These are phyloP conservation scores for Plenodomus biglobosus DNA, from an alignment of 2,329 filamentous ascomycete genomes.

Conservation along the genomic window DNA sequence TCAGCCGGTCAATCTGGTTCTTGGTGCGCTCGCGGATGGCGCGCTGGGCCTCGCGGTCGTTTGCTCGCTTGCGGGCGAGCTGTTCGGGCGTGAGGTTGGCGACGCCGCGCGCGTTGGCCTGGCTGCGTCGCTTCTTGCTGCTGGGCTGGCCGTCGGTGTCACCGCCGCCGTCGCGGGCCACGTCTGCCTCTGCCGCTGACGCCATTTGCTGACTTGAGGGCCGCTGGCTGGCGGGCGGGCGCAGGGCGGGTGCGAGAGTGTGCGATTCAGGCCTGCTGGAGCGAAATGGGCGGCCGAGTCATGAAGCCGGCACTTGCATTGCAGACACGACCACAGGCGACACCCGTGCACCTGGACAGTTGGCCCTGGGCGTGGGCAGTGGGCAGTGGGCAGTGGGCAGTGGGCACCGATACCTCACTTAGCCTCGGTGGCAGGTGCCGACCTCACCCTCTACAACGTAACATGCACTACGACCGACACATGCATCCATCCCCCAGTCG, in stretches of 20 bases:
- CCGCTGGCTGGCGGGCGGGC: slow-evolving; percentile 6
- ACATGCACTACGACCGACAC: too few species aligned
- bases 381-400: too few species aligned
- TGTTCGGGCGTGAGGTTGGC: slow-evolving; percentile 86
- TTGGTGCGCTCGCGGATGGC: slow-evolving; percentile 82
- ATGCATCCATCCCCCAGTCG: too few species aligned
- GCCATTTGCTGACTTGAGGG: slow-evolving; percentile 21
- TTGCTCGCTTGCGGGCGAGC: slow-evolving; percentile 84
- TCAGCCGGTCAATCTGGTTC: slow-evolving; percentile 73
- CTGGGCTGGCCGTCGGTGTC: slow-evolving; percentile 6
- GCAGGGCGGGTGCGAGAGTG: background rate
- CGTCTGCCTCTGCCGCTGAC: slow-evolving; percentile 23
- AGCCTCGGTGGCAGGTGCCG: too few species aligned
- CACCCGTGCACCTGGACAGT: too few species aligned
- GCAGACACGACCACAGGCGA: background rate
- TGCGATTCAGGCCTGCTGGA: background rate
- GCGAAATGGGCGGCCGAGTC: slow-evolving; percentile 7
- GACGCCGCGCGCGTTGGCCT: slow-evolving; percentile 66
- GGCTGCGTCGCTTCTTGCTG: slow-evolving; percentile 41
- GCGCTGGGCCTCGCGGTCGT: slow-evolving; percentile 85
- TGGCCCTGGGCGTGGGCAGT: too few species aligned
- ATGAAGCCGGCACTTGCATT: slow-evolving; percentile 5
- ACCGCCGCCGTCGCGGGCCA: slow-evolving; percentile 16
- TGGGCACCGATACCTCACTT: too few species aligned
- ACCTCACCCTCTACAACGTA: too few species aligned